phyloP scores from a whole-genome alignment of 805 yeast genomes.

The Nakazawaea populi region DNA sequence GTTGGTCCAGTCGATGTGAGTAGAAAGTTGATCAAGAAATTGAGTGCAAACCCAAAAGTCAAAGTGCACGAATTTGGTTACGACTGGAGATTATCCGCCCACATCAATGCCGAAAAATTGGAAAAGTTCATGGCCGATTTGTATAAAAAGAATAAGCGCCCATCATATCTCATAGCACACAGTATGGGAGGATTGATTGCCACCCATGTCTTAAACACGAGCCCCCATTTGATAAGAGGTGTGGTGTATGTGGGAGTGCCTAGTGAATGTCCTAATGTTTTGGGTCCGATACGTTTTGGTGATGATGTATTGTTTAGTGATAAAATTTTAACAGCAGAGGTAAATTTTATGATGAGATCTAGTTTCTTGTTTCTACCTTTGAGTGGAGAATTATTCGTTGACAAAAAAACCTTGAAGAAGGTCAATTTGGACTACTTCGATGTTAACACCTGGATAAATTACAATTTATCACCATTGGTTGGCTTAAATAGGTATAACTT shows the following conservation, averaged over 20 bases:
- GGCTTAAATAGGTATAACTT: constrained; percentile 27
- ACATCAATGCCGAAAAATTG: constrained; percentile 47
- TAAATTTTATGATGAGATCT: constrained; percentile 84
- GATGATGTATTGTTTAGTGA: constrained; percentile 75
- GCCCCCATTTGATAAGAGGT: constrained; percentile 67
- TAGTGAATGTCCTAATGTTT: constrained; percentile 72
- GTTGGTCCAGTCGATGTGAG: constrained; percentile 86
- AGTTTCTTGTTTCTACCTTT: constrained; percentile 74
- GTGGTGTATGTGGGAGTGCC: constrained; percentile 82
- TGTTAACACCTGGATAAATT: constrained; percentile 73
- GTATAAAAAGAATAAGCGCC: constrained; percentile 42
- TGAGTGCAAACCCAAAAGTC: constrained; percentile 51
- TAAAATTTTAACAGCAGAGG: constrained; percentile 70
- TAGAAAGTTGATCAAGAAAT: constrained; percentile 47
- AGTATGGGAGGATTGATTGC: constrained; percentile 93
- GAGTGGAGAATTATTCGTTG: constrained; percentile 68
- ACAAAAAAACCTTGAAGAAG: constrained; percentile 49
- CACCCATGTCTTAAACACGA: constrained; percentile 67
- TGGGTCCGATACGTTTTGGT: constrained; percentile 81
- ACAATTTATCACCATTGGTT: constrained; percentile 72
- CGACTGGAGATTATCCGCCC: constrained; percentile 84
- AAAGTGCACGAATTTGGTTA: constrained; percentile 76
- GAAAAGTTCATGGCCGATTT: constrained; percentile 39
- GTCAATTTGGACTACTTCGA: constrained; percentile 73
- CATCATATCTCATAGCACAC: constrained; percentile 73